A percentile compares a stretch with the other conserved stretches of the same genome.
phyloP scores from a whole-genome alignment of 805 yeast genomes.

The Candida mattraensis region DNA sequence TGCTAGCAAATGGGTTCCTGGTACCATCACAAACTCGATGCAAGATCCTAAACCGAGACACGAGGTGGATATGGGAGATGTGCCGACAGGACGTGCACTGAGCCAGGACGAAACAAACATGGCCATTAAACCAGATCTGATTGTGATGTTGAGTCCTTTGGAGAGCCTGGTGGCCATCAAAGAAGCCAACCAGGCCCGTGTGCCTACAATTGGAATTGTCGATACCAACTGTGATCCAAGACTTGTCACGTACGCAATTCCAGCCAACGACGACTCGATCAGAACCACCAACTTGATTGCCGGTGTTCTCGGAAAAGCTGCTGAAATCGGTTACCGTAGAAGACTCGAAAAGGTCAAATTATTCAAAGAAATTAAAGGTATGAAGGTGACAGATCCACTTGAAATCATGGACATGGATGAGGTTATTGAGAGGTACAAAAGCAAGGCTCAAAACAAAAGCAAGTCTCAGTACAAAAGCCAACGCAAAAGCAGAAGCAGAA shows the following conservation, averaged over 20 bases:
- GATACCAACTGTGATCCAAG: slow-evolving; percentile 94
- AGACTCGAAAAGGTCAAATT: slow-evolving; percentile 44
- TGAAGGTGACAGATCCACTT: slow-evolving; percentile 23
- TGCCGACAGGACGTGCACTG: slow-evolving; percentile 60
- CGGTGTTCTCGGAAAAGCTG: slow-evolving; percentile 86
- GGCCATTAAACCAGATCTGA: slow-evolving; percentile 83
- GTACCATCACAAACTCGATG: slow-evolving; percentile 83
- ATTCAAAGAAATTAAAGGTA: slow-evolving; percentile 34
- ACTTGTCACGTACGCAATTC: slow-evolving; percentile 88
- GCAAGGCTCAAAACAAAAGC: too few species aligned
- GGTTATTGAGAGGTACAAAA: too few species aligned
- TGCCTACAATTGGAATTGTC: slow-evolving; percentile 91
- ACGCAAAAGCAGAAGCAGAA: too few species aligned
- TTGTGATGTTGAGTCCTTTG: slow-evolving; percentile 82
- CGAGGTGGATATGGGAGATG: slow-evolving; percentile 76
- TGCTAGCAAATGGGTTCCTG: slow-evolving; percentile 88
- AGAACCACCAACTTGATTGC: slow-evolving; percentile 77
- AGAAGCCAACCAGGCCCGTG: slow-evolving; percentile 78
- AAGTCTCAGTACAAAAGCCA: too few species aligned
- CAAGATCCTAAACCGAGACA: slow-evolving; percentile 58
- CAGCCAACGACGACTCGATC: slow-evolving; percentile 90
- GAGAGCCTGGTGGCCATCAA: slow-evolving; percentile 77
- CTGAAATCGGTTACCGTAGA: slow-evolving; percentile 67
- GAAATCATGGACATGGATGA: slow-evolving; percentile 3
- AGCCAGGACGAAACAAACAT: slow-evolving; percentile 47